Evolutionary conservation across 768 basidiomycete genomes (phyloP), one percentile per base, ranked within the genome.

Genomic region (Nevesoporus exiguus): DNA sequence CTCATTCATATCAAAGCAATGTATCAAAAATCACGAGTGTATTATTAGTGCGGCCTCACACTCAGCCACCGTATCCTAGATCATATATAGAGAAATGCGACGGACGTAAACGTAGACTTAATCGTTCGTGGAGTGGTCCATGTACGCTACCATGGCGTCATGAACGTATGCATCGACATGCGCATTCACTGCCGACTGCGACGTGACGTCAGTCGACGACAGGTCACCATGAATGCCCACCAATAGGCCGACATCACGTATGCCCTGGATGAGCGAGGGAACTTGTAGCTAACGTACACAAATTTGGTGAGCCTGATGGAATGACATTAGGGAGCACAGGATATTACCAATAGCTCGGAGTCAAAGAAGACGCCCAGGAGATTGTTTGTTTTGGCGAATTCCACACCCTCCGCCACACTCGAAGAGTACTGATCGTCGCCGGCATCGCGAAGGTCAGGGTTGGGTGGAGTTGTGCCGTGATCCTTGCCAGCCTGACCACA

Each of bases 331-430:
- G 17, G 48, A 33, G 31, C 30, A 49, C 40, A 30, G 43, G 46
- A 48, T 21, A 84, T 71, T 66, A 97, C 96, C 75, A 98, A 73
- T 54, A 98, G 77, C 34, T 85, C 82, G 11, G 89, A 88, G 68
- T 97, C 91, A 47, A 97, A 79, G 65, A 96, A 85, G 42, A 99
- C 77, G 53, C 97, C 97, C 52, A 99, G 75, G 21, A 99, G 74
- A 70, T 99, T 98, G 71, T 98, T 98, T 43, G 79, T 77, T 63
- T 88, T 90, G 21, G 94, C 90, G 64, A 98, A 97, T 62, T 95
- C 93, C 52, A 98, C 93, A 15, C 93, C 94, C 53, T 91, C 85
- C 54, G 88, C 83, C 36, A 98, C 84, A 64, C 92, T 94, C 46
- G 81, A 75, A 42, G 81, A 66, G 53, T 84, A 76, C 59, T 67